A percentile compares a stretch with the other conserved stretches of the same genome.
Conservation (phyloP, 331 rosid species). For the Quercus tomentella region DNA sequence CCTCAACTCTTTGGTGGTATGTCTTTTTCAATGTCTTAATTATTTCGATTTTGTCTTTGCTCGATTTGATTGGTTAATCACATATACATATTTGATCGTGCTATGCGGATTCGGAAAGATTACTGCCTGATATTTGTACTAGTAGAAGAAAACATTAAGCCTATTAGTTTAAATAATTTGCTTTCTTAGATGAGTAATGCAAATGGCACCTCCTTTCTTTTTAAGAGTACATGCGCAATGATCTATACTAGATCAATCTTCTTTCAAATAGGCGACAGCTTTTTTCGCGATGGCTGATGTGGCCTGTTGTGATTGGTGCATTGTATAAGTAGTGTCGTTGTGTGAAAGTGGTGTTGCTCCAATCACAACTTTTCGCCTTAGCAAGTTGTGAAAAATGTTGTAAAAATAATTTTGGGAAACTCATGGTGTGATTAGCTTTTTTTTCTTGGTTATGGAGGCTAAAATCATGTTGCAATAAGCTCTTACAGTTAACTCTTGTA, state of each 20-base stretch:
- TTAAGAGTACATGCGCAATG: background rate
- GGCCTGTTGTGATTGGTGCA: too few relatives aligned
- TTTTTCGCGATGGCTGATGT: too few relatives aligned
- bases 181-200: background rate
- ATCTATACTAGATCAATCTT: background rate
- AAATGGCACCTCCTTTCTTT: too few relatives aligned
- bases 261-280: too few relatives aligned
- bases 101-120: background rate
- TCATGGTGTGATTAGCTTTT: background rate
- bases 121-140: too few relatives aligned
- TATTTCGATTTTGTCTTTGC: background rate
- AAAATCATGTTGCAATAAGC: background rate
- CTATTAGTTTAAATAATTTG: background rate
- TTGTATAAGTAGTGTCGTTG: too few relatives aligned
- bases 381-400: too few relatives aligned
- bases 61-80: background rate
- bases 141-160: too few relatives aligned
- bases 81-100: background rate
- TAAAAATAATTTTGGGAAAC: background rate
- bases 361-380: too few relatives aligned
- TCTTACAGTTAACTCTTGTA: background rate
- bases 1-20: slow-evolving; percentile 88
- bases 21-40: slow-evolving; percentile 16
- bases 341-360: too few relatives aligned
- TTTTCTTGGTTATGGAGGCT: background rate